Evolutionary conservation across 78 protist species (phyloP).

Genomic region (Dictyostelium capitatum): DNA sequence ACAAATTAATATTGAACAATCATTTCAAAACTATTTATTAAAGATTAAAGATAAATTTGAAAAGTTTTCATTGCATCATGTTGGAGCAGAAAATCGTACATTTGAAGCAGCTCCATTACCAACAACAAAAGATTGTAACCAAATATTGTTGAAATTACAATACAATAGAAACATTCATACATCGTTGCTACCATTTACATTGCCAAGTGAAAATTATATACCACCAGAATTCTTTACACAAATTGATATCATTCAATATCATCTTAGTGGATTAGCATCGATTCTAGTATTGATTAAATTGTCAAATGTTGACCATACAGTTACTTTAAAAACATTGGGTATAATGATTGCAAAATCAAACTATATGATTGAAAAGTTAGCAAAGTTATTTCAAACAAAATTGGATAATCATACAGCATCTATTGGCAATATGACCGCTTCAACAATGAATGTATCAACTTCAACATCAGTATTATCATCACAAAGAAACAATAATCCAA

Average conservation of each 20-base stretch:
- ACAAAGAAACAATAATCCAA: constrained; percentile 12
- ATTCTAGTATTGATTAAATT: constrained; percentile 20
- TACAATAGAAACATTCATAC: constrained; percentile 26
- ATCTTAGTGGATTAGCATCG: constrained; percentile 38
- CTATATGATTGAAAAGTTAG: constrained; percentile 30
- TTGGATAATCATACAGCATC: neutral
- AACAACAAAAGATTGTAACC: neutral
- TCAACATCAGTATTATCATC: neutral
- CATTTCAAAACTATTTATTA: neutral
- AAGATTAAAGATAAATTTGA: constrained; percentile 20
- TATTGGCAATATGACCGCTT: neutral
- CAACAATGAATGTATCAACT: neutral
- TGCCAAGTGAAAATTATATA: neutral
- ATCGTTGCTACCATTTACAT: constrained; percentile 28
- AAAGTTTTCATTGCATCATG: neutral
- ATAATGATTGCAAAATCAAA: neutral
- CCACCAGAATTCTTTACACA: constrained; percentile 1
- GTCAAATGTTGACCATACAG: neutral
- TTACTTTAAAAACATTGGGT: neutral
- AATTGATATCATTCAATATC: constrained; percentile 48
- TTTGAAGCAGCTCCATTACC: neutral
- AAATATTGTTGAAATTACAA: neutral
- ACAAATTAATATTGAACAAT: neutral
- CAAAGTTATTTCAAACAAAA: constrained; percentile 16
- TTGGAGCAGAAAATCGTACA: neutral